Evolutionary conservation across 192 early-diverging fungal species (phyloP), one percentile per base, ranked within the genome.

Genomic region (Umbelopsis ramanniana): DNA sequence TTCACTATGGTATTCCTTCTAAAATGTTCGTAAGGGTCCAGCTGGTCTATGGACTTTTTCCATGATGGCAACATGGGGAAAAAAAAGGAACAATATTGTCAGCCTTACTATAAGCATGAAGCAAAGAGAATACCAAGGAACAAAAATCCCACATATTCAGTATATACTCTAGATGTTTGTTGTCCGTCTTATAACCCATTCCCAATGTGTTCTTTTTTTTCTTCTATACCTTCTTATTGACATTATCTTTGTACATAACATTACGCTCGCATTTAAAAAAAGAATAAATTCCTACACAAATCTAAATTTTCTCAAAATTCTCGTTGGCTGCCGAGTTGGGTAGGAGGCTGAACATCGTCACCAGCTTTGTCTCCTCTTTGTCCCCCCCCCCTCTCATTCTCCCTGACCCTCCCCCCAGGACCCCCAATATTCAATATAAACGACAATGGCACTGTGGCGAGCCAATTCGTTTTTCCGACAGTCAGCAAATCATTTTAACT

Each of bases 41-140:
- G 57, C 29, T 12, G 57, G 33, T 63, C 57, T 63, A 35, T 63
- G 57, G 57, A 63, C 19, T 19, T 63, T 35, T 63, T 29, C 57
- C 26, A 21, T 63, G 29, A 33, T 9, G 48, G 6, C 17, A 50
- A 50, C 48, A 50, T 50, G n/a, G 17, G 48, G 48, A n/a, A 50
- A 50, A 50, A 17, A 17, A 50, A 12, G 15, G 11, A 43, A 43
- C 6, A 29, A 43, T 23, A 22, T 1, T 10, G 57, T 12, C 2
- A 33, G n/a, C 57, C 57, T 63, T 63, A 63, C 57, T 37, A 63
- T 63, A 63, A 63, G 35, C 57, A 63, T 63, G 24, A 37, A 35
- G 3, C n/a, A 35, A 63, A 63, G 57, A 63, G 57, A 63, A 63
- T 38, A 63, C 17, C 57, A 63, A 63, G 33, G 57, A 63, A 63